Base-by-base conservation (phyloP, 768 basidiomycete genomes). In the Mycena kentingensis region DNA sequence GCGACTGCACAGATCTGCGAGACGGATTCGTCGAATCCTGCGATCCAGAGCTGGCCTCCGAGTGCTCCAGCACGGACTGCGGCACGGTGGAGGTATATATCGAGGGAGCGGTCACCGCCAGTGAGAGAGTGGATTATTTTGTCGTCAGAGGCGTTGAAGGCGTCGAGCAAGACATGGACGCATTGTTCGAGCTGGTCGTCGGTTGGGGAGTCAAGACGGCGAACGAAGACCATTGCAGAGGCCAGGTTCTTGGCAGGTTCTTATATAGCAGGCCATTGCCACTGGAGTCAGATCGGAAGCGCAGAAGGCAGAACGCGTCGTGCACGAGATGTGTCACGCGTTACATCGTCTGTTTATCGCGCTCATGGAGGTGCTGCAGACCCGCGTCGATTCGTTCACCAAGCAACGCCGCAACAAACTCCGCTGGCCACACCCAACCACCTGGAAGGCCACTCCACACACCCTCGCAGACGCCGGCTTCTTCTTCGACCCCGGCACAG, bases 401-500 rank as follows among this genome's bases (percentile, higher is more conserved):
- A 85, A 84, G 70, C 63, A 83, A 1, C 82, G 79, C 60, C 78
- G 85, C 57, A 71, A 82, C 51, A 88, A 80, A 77, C 59, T 82
- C n/a, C 88, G 83, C 70, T 98, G 93, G 91, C 87, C 93, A 0
- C 90, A 95, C 59, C 80, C 88, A 0, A 36, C 68, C 0, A 61
- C 72, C 16, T 90, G 83, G 66, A 70, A 72, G 45, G 87, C 94
- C 39, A 93, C 82, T 45, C 85, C 94, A 1, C 70, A 78, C 47
- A 76, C 80, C 3, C 82, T 98, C 15, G 88, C 95, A 2, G 84
- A 88, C 58, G 95, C 95, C 2, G 95, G 95, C 8, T 98, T 96
- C 73, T 95, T 83, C 76, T 94, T 79, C 70, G 77, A 77, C 56
- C 91, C 91, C 0, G 81, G 79, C 57, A 72, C 74, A 52, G 80